Base-by-base conservation (phyloP, 345 rosid species). In the Populus tremula region DNA sequence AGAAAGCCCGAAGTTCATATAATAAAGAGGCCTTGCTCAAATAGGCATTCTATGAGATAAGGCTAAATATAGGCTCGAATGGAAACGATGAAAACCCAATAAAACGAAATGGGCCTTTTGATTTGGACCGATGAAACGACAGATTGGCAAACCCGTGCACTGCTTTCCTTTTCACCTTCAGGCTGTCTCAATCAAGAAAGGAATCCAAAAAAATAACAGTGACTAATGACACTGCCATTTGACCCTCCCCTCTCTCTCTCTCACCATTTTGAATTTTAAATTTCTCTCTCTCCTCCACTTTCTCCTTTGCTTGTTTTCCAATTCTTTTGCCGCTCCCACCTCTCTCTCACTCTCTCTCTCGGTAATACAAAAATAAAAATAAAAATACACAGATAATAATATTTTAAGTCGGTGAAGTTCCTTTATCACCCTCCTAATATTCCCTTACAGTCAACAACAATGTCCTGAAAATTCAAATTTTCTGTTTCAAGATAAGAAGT, bases 291-390 rank as follows among this genome's bases (percentile, higher is more conserved):
- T 71, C 70, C 66, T 71, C 31, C 49, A 0, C 38, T 23, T 29
- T 13, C 21, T 35, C 5, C 2, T 33, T 5, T 62, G 9, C 35
- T 33, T 33, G 9, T 17, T 63, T 33, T 35, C 27, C 69, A 39
- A 14, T 33, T 16, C 45, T 27, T 21, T 59, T 59, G 78, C 63
- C 78, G 78, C 78, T 67, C 75, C 33, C 47, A 18, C 79, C 38
- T 13, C 29, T 25, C 2, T 23, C 36, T 23, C 36, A 4, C 36
- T 33, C 35, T 4, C 36, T 33, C 36, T 39, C 72, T 20, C 14
- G 12, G 18, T 27, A 27, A 23, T 10, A 3, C 8, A 63, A n/a
- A 21, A 35, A 35, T 35, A 18, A 18, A 18, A 67, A 27, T 27
- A 8, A 16, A 16, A 3, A 67, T 35, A 18, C 3, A 35, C 0